These are phyloP conservation scores for Przewalskia tangutica DNA, from an alignment of 257 asterid species.

Conservation along the genomic window DNA sequence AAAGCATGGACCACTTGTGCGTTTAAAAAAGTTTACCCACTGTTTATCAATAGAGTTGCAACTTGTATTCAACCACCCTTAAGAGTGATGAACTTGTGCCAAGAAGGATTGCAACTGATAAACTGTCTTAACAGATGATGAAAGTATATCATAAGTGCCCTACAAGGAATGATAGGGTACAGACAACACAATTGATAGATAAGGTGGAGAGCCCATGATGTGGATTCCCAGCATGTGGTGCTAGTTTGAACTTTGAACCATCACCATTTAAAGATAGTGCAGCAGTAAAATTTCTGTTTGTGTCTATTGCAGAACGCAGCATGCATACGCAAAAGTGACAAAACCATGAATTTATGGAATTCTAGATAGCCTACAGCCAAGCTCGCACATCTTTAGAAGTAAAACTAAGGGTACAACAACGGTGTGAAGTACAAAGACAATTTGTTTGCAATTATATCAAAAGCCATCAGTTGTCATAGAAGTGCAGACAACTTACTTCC, in stretches of 20 bases:
- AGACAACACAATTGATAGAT: neutral
- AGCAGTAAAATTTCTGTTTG: neutral
- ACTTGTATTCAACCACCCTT: neutral
- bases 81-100: neutral
- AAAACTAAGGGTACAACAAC: neutral
- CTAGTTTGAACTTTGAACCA: neutral
- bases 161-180: neutral
- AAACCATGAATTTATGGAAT: neutral
- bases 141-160: neutral
- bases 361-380: neutral
- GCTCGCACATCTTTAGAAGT: neutral
- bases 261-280: neutral
- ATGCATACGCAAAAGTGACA: neutral
- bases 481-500: constrained; percentile 36
- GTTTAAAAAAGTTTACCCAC: neutral
- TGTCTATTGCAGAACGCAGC: neutral
- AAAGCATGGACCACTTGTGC: neutral
- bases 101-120: neutral
- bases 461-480: neutral
- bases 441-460: neutral
- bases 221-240: neutral
- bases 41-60: neutral
- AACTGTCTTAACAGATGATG: neutral
- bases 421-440: neutral
- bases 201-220: neutral